A percentile compares a stretch with the other conserved stretches of the same genome.
Evolutionary conservation across 2,329 filamentous ascomycete genomes (phyloP).

Genomic region (Cordyceps farinosa): DNA sequence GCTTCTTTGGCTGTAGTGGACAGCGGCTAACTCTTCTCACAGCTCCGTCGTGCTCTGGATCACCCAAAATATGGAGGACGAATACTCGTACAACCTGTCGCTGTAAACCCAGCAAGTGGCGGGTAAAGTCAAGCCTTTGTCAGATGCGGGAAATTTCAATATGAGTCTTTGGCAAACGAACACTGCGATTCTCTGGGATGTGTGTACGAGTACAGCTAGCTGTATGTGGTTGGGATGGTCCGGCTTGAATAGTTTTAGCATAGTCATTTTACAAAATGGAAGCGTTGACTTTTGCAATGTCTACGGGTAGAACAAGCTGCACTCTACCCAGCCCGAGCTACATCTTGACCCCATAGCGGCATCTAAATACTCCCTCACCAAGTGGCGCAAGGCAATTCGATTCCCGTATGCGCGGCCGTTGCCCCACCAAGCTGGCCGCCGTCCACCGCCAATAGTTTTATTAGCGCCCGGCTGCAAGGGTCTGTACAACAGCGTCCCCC

Average conservation of each 20-base stretch:
- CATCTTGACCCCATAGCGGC: neutral
- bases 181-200: neutral
- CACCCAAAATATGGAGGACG: conserved; percentile 70
- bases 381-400: neutral
- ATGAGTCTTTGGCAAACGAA: neutral
- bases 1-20: neutral
- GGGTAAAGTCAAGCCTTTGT: neutral
- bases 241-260: conserved; percentile 18
- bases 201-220: conserved; percentile 8
- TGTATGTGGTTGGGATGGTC: conserved; percentile 1
- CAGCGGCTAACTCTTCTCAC: neutral
- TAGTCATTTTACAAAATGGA: conserved; percentile 15
- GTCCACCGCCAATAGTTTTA: conserved; percentile 24
- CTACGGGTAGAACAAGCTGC: too few relatives aligned
- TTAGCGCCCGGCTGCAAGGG: neutral
- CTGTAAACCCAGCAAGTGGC: conserved; percentile 38
- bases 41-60: conserved; percentile 65
- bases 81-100: conserved; percentile 65
- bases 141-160: neutral
- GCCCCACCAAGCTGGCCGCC: conserved; percentile 21
- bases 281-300: conserved; percentile 14
- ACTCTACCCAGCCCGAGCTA: neutral
- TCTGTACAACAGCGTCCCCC: neutral
- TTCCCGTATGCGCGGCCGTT: neutral
- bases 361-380: neutral